A percentile compares a stretch with the other conserved stretches of the same genome.
Conservation (phyloP, 257 asterid genomes). For the Solanum sejunctum region DNA sequence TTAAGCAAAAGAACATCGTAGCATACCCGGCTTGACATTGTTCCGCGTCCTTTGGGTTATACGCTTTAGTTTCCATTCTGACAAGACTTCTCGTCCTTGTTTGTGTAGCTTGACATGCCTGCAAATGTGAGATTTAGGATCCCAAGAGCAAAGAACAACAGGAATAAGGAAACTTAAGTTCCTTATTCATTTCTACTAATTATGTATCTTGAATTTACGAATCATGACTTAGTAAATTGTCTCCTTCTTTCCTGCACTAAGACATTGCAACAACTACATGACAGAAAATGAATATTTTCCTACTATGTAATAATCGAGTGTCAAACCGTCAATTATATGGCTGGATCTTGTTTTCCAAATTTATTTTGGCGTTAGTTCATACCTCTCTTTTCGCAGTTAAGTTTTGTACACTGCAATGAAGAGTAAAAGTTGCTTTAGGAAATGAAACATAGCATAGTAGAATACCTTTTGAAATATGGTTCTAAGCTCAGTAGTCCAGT, state of each 20-base stretch:
- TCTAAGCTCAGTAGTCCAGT: conserved; percentile 82
- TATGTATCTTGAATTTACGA: background rate
- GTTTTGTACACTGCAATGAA: background rate
- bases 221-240: background rate
- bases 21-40: conserved; percentile 38
- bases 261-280: background rate
- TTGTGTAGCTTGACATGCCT: conserved; percentile 43
- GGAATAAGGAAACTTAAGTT: background rate
- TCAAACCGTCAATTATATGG: background rate
- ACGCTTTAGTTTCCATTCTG: conserved; percentile 65
- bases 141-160: background rate
- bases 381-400: background rate
- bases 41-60: conserved; percentile 7
- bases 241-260: background rate
- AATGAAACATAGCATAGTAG: background rate
- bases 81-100: conserved; percentile 37
- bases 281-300: background rate
- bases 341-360: background rate
- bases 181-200: background rate
- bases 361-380: background rate
- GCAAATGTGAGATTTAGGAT: background rate
- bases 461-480: conserved; percentile 53
- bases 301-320: background rate
- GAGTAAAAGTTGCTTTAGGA: background rate
- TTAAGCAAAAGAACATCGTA: background rate